These are phyloP conservation scores for Raphanus sativus DNA, from an alignment of 345 rosid genomes.

Conservation along the genomic window DNA sequence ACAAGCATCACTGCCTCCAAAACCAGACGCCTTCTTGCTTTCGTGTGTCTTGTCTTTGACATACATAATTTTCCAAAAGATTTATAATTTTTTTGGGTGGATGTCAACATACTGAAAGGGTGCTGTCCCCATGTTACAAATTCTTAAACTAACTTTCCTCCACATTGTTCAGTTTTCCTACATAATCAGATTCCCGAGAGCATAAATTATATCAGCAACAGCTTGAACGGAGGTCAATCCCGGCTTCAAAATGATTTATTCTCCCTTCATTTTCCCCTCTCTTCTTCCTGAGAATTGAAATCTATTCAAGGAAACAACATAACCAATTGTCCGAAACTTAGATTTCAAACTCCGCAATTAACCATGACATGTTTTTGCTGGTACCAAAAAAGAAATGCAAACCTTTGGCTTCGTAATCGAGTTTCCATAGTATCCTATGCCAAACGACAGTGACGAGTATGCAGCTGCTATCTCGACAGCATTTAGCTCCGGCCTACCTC, in stretches of 20 bases:
- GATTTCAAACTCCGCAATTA: slow-evolving; percentile 1
- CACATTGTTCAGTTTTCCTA: background rate
- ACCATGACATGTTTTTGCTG: background rate
- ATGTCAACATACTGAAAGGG: background rate
- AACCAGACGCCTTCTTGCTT: background rate
- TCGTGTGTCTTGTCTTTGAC: background rate
- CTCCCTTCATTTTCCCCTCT: slow-evolving; percentile 39
- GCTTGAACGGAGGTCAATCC: slow-evolving; percentile 52
- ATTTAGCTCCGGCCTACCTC: slow-evolving; percentile 52
- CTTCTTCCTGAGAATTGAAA: slow-evolving; percentile 61
- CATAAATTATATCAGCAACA: slow-evolving; percentile 13
- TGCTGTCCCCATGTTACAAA: slow-evolving; percentile 1
- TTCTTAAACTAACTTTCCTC: background rate
- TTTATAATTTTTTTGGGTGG: background rate
- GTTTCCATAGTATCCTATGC: slow-evolving; percentile 88
- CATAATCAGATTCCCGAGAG: slow-evolving; percentile 6
- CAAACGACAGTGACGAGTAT: slow-evolving; percentile 76
- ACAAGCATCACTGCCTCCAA: background rate
- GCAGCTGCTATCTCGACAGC: slow-evolving; percentile 92
- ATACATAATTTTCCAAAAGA: background rate
- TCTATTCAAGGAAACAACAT: slow-evolving; percentile 46
- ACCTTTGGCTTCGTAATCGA: slow-evolving; percentile 86
- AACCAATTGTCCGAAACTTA: background rate
- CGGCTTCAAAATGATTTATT: slow-evolving; percentile 76
- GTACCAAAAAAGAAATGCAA: background rate